Base-by-base conservation (phyloP, 441 rosid species). In the Bruguiera hainesii region DNA sequence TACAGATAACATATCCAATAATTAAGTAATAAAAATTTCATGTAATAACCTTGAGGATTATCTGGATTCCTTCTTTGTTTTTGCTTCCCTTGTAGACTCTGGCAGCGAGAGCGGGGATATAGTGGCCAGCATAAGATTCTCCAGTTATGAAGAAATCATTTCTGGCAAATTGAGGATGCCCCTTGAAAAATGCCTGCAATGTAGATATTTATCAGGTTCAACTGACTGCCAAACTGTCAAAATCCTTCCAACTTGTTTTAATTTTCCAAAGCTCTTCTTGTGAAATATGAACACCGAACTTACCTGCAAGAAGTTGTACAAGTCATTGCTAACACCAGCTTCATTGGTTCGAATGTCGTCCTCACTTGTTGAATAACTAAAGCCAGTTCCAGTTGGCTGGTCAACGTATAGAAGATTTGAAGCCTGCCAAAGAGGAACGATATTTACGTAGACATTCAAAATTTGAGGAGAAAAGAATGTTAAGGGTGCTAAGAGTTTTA, bases 311-410 rank as follows among this genome's bases (percentile, higher is more conserved):
- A 90, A 90, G 83, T 83, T 86, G 64, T 90, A 88, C 3, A 90
- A 75, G 77, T 88, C 97, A 71, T 83, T 76, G 66, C 97, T 85
- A 63, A 90, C 90, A 64, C 85, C 95, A 1, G 71, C 75, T 78
- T 90, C 92, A 33, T 78, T 78, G 74, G 85, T 94, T 69, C 89
- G 86, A 61, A 90, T 71, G 71, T 90, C 97, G 65, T 84, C 81
- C 53, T 65, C 79, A 66, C 88, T 94, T 21, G 92, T 84, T 15
- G 86, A 85, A 76, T 78, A 88, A 74, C 97, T 90, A 69, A 88
- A 90, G 64, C 97, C 97, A 60, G 97, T 88, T 28, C 97, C 97
- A 68, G 80, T 80, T 49, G 97, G 97, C 75, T 88, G 97, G 74
- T 90, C 97, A 60, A 90, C 88, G 61, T 84, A 90, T 46, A 90